phyloP scores from a whole-genome alignment of 2,329 filamentous ascomycete genomes.

The Stemphylium beticola region DNA sequence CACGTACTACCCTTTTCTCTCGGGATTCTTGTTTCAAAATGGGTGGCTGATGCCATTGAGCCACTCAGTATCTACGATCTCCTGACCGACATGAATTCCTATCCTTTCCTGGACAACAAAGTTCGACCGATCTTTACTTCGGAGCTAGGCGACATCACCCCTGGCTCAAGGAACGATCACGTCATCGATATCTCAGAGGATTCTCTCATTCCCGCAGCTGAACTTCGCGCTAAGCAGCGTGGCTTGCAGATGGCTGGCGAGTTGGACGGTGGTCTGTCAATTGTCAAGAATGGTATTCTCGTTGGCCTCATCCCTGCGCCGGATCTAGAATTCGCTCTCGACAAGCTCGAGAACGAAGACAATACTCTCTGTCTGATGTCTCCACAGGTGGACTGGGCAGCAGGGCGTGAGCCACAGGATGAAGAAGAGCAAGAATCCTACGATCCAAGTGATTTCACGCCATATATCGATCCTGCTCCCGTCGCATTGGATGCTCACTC shows the following conservation, averaged over 20 bases:
- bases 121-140: constrained; percentile 89
- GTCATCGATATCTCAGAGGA: constrained; percentile 89
- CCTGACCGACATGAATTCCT: constrained; percentile 94
- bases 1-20: constrained; percentile 95
- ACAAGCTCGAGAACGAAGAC: constrained; percentile 78
- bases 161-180: constrained; percentile 73
- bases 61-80: constrained; percentile 95
- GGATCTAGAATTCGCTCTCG: constrained; percentile 90
- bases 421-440: constrained; percentile 58
- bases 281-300: constrained; percentile 77
- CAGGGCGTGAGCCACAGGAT: constrained; percentile 58
- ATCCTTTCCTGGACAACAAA: constrained; percentile 97
- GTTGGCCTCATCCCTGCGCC: constrained; percentile 93
- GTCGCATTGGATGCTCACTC: constrained; percentile 86
- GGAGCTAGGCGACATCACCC: constrained; percentile 84
- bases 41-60: constrained; percentile 95
- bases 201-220: constrained; percentile 76
- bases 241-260: constrained; percentile 84
- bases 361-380: constrained; percentile 83
- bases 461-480: constrained; percentile 89
- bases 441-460: constrained; percentile 80
- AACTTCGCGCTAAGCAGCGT: constrained; percentile 81
- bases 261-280: constrained; percentile 88
- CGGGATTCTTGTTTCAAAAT: constrained; percentile 92
- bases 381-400: constrained; percentile 58